Evolutionary conservation across 768 basidiomycete genomes (phyloP).

Genomic region (Mycena rosella): DNA sequence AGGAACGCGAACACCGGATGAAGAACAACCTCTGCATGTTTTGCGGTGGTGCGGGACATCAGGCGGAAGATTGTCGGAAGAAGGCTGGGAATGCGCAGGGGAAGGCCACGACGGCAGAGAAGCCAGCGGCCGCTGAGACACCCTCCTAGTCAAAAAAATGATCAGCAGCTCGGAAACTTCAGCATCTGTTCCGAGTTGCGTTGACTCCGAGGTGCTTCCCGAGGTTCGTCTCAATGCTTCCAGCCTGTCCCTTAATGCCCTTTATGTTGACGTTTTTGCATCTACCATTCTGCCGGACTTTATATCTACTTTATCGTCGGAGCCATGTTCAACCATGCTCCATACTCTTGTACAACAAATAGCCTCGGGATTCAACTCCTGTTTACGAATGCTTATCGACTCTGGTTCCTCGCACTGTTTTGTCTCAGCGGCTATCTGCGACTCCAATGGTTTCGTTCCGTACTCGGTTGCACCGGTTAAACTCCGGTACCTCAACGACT

Average conservation of each 20-base stretch:
- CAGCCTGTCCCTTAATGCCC: conserved; percentile 16
- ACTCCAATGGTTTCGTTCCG: background rate
- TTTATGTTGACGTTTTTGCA: background rate
- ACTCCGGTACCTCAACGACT: conserved; percentile 19
- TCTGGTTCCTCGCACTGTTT: no score
- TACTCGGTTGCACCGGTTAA: background rate
- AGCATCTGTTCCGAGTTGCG: conserved; percentile 8
- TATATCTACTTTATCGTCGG: no score
- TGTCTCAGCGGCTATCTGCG: background rate
- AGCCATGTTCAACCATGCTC: background rate
- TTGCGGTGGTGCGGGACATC: conserved; percentile 48
- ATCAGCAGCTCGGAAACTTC: conserved; percentile 18
- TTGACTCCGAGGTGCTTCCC: conserved; percentile 17
- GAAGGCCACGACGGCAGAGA: background rate
- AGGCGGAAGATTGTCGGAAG: conserved; percentile 41
- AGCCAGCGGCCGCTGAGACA: background rate
- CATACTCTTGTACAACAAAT: background rate
- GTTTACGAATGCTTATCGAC: conserved; percentile 3
- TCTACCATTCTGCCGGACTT: background rate
- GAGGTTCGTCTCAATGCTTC: conserved; percentile 28
- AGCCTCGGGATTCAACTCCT: background rate
- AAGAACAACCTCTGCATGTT: conserved; percentile 51
- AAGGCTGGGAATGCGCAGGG: background rate
- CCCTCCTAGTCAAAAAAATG: conserved; percentile 15
- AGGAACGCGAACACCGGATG: conserved; percentile 40